These are phyloP conservation scores for Sporothrix luriei DNA, from an alignment of 2,329 filamentous ascomycete genomes.

Conservation along the genomic window DNA sequence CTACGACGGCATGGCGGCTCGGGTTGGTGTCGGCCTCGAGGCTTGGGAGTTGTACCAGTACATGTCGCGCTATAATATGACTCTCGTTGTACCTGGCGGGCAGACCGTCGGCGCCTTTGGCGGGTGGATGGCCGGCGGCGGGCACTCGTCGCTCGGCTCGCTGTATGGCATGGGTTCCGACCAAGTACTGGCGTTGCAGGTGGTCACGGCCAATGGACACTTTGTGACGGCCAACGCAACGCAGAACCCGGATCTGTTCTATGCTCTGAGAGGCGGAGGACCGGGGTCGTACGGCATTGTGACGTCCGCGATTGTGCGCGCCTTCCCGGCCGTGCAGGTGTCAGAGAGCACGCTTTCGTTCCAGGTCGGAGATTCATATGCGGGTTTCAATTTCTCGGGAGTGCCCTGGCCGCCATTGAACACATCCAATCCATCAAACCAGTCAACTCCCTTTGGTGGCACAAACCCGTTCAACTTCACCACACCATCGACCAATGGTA, in stretches of 20 bases:
- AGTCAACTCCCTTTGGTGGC: constrained; percentile 11
- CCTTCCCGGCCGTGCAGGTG: constrained; percentile 33
- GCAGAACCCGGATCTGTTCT: constrained; percentile 57
- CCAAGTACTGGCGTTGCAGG: constrained; percentile 52
- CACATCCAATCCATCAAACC: constrained; percentile 11
- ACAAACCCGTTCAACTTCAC: constrained; percentile 22
- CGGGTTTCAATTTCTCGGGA: not conserved
- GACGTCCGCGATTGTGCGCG: constrained; percentile 34
- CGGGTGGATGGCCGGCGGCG: constrained; percentile 56
- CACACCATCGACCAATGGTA: not conserved
- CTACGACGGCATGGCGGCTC: constrained; percentile 45
- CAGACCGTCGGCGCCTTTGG: constrained; percentile 48
- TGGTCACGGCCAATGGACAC: constrained; percentile 52
- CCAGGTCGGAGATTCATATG: constrained; percentile 23
- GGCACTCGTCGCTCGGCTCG: constrained; percentile 52
- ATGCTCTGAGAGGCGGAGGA: constrained; percentile 58
- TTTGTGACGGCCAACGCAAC: constrained; percentile 47
- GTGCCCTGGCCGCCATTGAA: not conserved
- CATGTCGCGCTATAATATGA: constrained; percentile 40
- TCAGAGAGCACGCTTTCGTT: constrained; percentile 31
- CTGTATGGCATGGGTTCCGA: constrained; percentile 55
- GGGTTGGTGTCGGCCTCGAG: constrained; percentile 46
- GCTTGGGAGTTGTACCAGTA: constrained; percentile 42
- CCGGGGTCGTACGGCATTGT: constrained; percentile 36
- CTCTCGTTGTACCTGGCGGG: constrained; percentile 42